Conservation (phyloP, 2,329 filamentous ascomycete genomes). For the Scedosporium boydii region DNA sequence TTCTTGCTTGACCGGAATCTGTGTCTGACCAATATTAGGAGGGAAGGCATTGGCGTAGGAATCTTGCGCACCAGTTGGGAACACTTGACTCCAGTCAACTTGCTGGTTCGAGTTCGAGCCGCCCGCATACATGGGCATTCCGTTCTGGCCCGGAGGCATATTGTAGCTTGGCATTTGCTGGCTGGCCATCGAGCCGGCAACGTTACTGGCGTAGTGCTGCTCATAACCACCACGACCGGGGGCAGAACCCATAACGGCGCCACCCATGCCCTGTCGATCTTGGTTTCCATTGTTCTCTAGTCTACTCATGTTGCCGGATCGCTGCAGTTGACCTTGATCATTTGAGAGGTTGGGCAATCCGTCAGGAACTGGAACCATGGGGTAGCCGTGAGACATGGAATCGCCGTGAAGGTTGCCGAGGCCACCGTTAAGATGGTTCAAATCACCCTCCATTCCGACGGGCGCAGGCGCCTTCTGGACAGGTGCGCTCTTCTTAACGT, state of each 20-base stretch:
- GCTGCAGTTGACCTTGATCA: conserved; percentile 53
- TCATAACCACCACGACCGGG: conserved; percentile 31
- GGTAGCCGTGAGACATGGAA: conserved; percentile 40
- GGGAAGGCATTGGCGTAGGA: conserved; percentile 53
- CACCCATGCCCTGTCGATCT: conserved; percentile 47
- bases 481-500: conserved; percentile 64
- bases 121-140: conserved; percentile 53
- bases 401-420: conserved; percentile 49
- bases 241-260: conserved; percentile 39
- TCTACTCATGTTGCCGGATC: conserved; percentile 50
- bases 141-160: conserved; percentile 53
- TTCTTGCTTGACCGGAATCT: conserved; percentile 61
- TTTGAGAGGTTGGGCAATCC: conserved; percentile 50
- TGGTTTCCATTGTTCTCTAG: conserved; percentile 45
- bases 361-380: conserved; percentile 46
- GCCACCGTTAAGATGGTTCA: conserved; percentile 52
- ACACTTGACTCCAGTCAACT: conserved; percentile 72
- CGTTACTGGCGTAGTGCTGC: conserved; percentile 48
- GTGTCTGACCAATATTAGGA: conserved; percentile 59
- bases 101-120: conserved; percentile 51
- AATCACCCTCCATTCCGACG: conserved; percentile 41
- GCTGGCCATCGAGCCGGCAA: conserved; percentile 53
- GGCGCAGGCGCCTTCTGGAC: conserved; percentile 44
- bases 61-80: conserved; percentile 62
- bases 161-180: conserved; percentile 56